Conservation (phyloP, 495 filamentous ascomycete genomes). For the Aspergillus ellipticus region DNA sequence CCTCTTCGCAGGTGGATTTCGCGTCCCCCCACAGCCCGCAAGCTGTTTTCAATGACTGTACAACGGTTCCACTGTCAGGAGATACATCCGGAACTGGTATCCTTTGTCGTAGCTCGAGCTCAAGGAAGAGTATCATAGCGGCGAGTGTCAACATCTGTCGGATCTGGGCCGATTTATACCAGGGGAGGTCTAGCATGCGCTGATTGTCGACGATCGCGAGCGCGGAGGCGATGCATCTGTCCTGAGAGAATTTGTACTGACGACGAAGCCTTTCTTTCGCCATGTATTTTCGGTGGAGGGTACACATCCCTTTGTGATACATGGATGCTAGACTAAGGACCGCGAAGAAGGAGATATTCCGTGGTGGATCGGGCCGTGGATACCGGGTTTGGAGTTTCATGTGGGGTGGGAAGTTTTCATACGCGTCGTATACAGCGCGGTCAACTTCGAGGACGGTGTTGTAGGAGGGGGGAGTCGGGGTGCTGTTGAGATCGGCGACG, state of each 20-base stretch:
- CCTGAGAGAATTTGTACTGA: background rate
- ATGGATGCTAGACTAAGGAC: constrained; percentile 1
- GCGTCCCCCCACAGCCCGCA: constrained; percentile 1
- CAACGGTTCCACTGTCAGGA: background rate
- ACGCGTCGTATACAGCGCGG: background rate
- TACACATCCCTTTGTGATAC: constrained; percentile 12
- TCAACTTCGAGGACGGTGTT: constrained; percentile 1
- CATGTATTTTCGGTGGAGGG: constrained; percentile 7
- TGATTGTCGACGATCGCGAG: constrained; percentile 2
- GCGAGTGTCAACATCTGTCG: constrained; percentile 8
- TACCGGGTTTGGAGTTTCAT: background rate
- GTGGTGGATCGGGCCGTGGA: background rate
- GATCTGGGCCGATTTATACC: constrained; percentile 6
- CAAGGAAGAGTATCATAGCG: constrained; percentile 5
- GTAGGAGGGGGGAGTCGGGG: background rate
- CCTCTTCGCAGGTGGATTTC: background rate
- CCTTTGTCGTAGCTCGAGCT: constrained; percentile 2
- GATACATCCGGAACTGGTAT: background rate
- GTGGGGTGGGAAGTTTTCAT: constrained; percentile 2
- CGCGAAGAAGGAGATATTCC: background rate
- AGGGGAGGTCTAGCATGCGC: background rate
- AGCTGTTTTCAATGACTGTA: background rate
- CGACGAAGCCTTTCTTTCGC: background rate
- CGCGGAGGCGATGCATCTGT: constrained; percentile 7
- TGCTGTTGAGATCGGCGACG: constrained; percentile 5